Evolutionary conservation across 345 rosid species (phyloP), one percentile per base, ranked within the genome.

Genomic region (Citrus mangshanensis): DNA sequence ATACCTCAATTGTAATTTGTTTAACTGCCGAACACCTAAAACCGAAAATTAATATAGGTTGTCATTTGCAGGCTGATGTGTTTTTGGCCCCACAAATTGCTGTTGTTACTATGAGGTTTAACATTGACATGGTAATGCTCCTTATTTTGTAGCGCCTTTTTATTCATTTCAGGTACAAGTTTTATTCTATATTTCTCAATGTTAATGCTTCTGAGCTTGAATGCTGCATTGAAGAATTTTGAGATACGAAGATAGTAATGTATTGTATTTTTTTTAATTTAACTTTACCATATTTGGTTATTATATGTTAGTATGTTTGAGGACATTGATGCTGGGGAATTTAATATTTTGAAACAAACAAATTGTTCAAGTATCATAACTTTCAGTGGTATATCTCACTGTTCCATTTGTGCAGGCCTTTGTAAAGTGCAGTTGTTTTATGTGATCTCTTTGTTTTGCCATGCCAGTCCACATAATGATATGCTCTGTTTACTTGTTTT

Each of bases 61-160:
- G 46, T 68, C 38, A 27, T 42, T 79, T 66, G 74, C 86, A 88
- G 91, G 88, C 88, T 68, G 93, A 90, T 81, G 89, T 88, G 42
- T 90, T 88, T 77, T 71, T 90, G 85, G 91, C 87, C 66, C 91
- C 90, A 27, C 89, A 90, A 74, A 84, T 90, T 72, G 88, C 86
- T 51, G 68, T 64, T 19, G 88, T 86, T 18, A 32, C 38, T 10
- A 40, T 5, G 55, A 79, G 82, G 80, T 87, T 84, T 69, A 80
- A 87, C 16, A 78, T 88, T n/a, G 87, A 84, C 70, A 79, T 90
- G 90, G 91, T 90, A 81, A 78, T 59, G 2, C 54, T 9, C 25
- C 62, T 74, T 27, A 5, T 34, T 55, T 55, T 14, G 40, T 58
- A 19, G 24, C 7, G 4, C 9, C 0, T 9, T 10, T 73, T 14